A percentile compares a stretch with the other conserved stretches of the same genome.
phyloP scores from a whole-genome alignment of 805 yeast genomes.

The Wickerhamiella lipophila region DNA sequence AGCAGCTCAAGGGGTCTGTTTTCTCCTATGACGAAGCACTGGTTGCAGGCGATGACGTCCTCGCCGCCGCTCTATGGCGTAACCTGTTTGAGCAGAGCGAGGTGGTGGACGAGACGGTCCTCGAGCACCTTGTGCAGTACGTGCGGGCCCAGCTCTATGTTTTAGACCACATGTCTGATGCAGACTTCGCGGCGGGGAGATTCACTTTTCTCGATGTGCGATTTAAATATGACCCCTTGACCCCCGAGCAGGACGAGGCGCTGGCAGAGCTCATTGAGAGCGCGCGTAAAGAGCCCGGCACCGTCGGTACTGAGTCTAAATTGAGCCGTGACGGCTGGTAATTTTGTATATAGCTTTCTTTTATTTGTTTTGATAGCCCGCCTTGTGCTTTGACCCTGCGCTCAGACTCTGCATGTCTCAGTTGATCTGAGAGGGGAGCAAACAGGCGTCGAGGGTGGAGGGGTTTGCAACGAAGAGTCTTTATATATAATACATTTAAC shows the following conservation, averaged over 20 bases:
- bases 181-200: constrained; percentile 86
- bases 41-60: constrained; percentile 49
- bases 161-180: constrained; percentile 69
- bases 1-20: constrained; percentile 79
- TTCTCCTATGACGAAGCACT: constrained; percentile 90
- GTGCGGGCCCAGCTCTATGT: constrained; percentile 83
- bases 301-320: constrained; percentile 17
- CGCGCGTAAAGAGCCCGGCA: constrained; percentile 20
- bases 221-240: constrained; percentile 59
- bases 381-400: constrained; percentile 2
- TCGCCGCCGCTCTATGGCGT: constrained; percentile 43
- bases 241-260: constrained; percentile 41
- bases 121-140: constrained; percentile 83
- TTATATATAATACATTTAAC: too few relatives aligned
- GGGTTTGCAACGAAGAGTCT: too few relatives aligned
- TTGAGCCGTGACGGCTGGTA: constrained; percentile 23
- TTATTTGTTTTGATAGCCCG: background rate
- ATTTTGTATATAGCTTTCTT: background rate
- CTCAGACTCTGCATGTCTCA: constrained; percentile 5
- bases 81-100: constrained; percentile 79
- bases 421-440: too few relatives aligned
- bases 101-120: constrained; percentile 64
- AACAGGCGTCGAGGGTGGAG: too few relatives aligned
- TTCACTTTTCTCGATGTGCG: constrained; percentile 76
- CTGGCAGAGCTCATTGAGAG: constrained; percentile 22